Conservation (phyloP, 805 yeast genomes). For the Saccharomycopsis guyanensis region DNA sequence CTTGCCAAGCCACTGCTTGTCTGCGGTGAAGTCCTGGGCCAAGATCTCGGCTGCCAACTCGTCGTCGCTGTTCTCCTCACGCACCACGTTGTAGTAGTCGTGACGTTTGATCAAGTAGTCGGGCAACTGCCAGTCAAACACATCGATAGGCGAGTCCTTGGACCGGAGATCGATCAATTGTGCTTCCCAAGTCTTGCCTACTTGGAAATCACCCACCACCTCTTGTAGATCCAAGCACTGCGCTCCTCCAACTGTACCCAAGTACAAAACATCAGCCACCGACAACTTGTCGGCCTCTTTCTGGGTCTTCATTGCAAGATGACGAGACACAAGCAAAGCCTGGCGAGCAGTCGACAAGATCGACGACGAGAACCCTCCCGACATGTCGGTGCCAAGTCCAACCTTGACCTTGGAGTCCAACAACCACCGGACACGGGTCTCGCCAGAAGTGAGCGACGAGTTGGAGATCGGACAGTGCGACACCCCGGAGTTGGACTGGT, state of each 20-base stretch:
- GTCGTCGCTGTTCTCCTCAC: background rate
- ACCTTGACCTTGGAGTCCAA: conserved; percentile 63
- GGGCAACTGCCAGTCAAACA: conserved; percentile 69
- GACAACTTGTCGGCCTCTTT: conserved; percentile 43
- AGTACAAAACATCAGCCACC: conserved; percentile 62
- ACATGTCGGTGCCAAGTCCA: conserved; percentile 72
- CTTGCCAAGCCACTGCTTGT: background rate
- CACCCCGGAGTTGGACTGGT: conserved; percentile 53
- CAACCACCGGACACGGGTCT: conserved; percentile 70
- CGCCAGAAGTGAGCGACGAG: conserved; percentile 83
- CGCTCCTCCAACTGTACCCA: conserved; percentile 92
- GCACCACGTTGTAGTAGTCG: conserved; percentile 2
- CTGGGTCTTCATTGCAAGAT: conserved; percentile 49
- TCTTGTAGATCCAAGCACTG: conserved; percentile 51
- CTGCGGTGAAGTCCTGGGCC: conserved; percentile 10
- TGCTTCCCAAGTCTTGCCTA: conserved; percentile 78
- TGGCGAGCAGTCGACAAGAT: conserved; percentile 60
- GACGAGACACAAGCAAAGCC: conserved; percentile 65
- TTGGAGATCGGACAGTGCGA: conserved; percentile 94
- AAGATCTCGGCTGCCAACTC: background rate
- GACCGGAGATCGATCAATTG: conserved; percentile 62
- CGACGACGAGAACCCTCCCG: conserved; percentile 69
- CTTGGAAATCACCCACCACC: conserved; percentile 59
- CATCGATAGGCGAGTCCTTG: conserved; percentile 56
- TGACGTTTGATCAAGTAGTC: conserved; percentile 21